Evolutionary conservation across 2,329 filamentous ascomycete species (phyloP).

Genomic region (Cordyceps cateniannulata): DNA sequence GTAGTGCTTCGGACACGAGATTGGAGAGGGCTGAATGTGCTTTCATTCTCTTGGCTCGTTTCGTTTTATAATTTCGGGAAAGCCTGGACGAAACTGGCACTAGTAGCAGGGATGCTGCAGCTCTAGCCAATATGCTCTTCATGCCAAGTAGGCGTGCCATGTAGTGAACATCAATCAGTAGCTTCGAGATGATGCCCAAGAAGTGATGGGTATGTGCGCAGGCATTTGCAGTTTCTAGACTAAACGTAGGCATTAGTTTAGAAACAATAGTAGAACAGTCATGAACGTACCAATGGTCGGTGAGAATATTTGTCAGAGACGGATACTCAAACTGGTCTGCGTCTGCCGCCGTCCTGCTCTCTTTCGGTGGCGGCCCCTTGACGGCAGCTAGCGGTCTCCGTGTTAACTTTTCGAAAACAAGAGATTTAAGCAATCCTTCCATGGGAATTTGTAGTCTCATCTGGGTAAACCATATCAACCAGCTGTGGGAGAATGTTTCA

Average conservation of each 20-base stretch:
- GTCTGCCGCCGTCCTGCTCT: not conserved
- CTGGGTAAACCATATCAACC: constrained; percentile 4
- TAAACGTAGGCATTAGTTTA: not conserved
- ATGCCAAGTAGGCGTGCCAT: not conserved
- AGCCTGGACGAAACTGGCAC: not conserved
- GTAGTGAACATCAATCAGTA: not conserved
- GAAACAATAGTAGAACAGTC: too few species aligned
- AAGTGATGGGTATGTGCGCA: constrained; percentile 2
- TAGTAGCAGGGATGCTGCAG: not conserved
- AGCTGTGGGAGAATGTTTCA: constrained; percentile 4
- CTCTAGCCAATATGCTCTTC: not conserved
- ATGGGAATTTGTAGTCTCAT: constrained; percentile 4
- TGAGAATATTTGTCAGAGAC: not conserved
- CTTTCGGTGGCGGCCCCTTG: not conserved
- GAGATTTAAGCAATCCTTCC: constrained; percentile 7
- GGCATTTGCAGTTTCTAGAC: not conserved
- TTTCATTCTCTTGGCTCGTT: not conserved
- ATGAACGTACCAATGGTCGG: constrained; percentile 1
- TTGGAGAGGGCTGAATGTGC: not conserved
- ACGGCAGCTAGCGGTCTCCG: not conserved
- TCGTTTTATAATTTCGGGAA: not conserved
- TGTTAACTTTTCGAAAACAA: constrained; percentile 10
- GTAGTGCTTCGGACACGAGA: constrained; percentile 4
- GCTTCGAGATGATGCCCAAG: not conserved
- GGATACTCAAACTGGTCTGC: not conserved